Conservation (phyloP, 345 rosid species). For the Linum lewisii region DNA sequence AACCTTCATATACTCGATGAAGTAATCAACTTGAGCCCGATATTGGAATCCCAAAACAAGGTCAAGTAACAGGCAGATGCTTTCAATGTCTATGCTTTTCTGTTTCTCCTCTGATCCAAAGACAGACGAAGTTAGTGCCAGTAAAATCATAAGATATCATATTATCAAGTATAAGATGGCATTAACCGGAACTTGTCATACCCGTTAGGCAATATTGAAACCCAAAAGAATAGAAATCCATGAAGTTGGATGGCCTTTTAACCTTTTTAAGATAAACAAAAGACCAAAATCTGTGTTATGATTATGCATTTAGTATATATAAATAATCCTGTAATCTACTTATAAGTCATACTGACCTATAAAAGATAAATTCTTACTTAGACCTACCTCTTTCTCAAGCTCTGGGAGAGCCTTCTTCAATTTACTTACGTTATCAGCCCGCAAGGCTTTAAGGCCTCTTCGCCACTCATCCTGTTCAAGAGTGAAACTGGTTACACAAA, state of each 20-base stretch:
- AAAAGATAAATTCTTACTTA: background rate
- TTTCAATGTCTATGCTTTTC: constrained; percentile 31
- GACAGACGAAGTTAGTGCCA: background rate
- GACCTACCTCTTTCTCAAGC: constrained; percentile 26
- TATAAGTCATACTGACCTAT: background rate
- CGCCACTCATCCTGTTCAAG: constrained; percentile 24
- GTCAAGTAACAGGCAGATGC: constrained; percentile 28
- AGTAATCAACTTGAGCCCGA: constrained; percentile 25
- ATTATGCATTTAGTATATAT: too few species aligned
- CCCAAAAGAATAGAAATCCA: constrained; percentile 26
- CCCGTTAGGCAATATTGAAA: constrained; percentile 30
- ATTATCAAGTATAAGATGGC: background rate
- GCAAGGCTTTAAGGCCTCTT: constrained; percentile 23
- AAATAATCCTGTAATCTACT: background rate
- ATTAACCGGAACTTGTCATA: constrained; percentile 1
- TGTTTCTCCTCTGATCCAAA: constrained; percentile 28
- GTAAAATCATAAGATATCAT: background rate
- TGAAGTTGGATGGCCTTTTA: constrained; percentile 22
- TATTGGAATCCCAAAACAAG: constrained; percentile 26
- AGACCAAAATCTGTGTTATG: background rate
- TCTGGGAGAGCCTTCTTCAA: constrained; percentile 25
- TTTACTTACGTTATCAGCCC: constrained; percentile 25
- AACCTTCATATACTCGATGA: constrained; percentile 24
- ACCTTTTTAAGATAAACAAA: constrained; percentile 14
- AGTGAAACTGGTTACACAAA: background rate